A percentile compares a stretch with the other conserved stretches of the same genome.
Conservation (phyloP, 2,329 filamentous ascomycete species). For the Epicoccum nigrum region DNA sequence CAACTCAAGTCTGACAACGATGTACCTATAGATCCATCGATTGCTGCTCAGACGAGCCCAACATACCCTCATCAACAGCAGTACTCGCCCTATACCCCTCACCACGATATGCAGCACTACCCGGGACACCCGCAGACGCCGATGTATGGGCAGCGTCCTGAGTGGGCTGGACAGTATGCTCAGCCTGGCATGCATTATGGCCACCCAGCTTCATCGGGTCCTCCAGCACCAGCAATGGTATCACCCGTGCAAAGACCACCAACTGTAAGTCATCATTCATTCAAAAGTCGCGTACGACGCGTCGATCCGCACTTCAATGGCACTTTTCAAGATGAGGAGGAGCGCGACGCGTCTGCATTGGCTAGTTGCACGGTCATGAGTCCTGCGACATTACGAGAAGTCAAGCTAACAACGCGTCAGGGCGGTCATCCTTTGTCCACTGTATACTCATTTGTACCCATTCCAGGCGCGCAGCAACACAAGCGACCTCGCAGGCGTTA, state of each 20-base stretch:
- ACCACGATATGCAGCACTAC: conserved; percentile 85
- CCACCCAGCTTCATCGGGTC: conserved; percentile 64
- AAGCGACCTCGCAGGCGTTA: conserved; percentile 92
- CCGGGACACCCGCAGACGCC: conserved; percentile 64
- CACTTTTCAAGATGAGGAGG: neutral
- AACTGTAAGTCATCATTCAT: conserved; percentile 59
- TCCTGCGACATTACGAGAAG: neutral
- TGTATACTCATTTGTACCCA: conserved; percentile 98
- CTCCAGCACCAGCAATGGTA: conserved; percentile 62
- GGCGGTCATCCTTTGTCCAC: conserved; percentile 65
- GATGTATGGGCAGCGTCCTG: conserved; percentile 71
- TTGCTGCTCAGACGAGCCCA: conserved; percentile 88
- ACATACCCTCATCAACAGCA: conserved; percentile 81
- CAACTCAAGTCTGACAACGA: conserved; percentile 91
- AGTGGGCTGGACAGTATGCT: conserved; percentile 70
- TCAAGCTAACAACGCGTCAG: conserved; percentile 34
- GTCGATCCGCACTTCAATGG: neutral
- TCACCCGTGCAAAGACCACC: conserved; percentile 66
- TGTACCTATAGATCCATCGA: conserved; percentile 99
- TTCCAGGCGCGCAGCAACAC: conserved; percentile 95
- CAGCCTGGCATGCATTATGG: conserved; percentile 53
- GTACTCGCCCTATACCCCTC: conserved; percentile 86
- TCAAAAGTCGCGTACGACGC: neutral
- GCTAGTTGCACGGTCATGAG: neutral
- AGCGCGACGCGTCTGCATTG: neutral